A percentile compares a stretch with the other conserved stretches of the same genome.
phyloP scores from a whole-genome alignment of 352 stramenopile genomes.

The Globisporangium spiculum region DNA sequence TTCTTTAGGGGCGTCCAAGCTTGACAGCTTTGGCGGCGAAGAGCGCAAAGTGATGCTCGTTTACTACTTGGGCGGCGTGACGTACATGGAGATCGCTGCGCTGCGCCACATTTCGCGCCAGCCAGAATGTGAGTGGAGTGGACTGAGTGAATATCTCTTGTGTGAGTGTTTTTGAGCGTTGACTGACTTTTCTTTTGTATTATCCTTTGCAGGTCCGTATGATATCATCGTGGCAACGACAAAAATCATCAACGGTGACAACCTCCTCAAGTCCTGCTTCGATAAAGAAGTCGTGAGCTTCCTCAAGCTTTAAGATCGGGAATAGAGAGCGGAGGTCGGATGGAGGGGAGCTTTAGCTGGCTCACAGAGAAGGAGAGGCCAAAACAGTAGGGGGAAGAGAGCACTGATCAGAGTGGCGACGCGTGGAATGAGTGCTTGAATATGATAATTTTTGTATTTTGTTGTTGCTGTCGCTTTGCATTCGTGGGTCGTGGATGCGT shows the following conservation, averaged over 20 bases:
- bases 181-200: constrained; percentile 11
- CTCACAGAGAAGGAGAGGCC: background rate
- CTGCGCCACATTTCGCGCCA: constrained; percentile 93
- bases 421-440: background rate
- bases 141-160: background rate
- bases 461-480: background rate
- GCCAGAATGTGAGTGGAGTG: constrained; percentile 78
- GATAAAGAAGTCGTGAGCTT: constrained; percentile 81
- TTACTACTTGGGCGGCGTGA: constrained; percentile 95
- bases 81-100: constrained; percentile 96
- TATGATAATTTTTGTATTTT: background rate
- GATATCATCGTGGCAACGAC: constrained; percentile 94
- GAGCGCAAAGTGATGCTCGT: constrained; percentile 94
- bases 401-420: no score
- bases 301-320: constrained; percentile 48
- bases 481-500: background rate
- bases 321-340: background rate
- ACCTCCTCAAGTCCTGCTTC: constrained; percentile 84
- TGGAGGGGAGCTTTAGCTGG: background rate
- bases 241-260: constrained; percentile 89
- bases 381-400: background rate
- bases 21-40: constrained; percentile 71
- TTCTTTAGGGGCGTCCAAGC: constrained; percentile 34
- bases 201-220: constrained; percentile 53
- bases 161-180: background rate